These are phyloP conservation scores for Cadophora gregata DNA, from an alignment of 2,329 filamentous ascomycete species.

Conservation along the genomic window DNA sequence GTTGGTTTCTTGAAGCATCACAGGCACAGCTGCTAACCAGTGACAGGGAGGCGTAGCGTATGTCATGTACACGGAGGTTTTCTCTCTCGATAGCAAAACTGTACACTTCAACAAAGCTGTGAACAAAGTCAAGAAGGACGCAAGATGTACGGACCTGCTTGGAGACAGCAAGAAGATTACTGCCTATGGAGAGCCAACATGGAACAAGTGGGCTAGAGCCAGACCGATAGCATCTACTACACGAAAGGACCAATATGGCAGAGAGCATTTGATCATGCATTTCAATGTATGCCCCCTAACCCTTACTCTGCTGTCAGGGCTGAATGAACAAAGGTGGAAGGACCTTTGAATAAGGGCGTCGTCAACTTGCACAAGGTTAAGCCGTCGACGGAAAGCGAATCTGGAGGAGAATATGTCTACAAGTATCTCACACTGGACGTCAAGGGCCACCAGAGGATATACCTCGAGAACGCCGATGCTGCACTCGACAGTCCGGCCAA, in stretches of 20 bases:
- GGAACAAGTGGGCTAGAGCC: slow-evolving; percentile 78
- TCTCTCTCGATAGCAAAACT: slow-evolving; percentile 84
- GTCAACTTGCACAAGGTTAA: slow-evolving; percentile 82
- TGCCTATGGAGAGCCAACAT: slow-evolving; percentile 81
- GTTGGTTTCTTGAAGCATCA: slow-evolving; percentile 52
- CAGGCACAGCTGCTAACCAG: slow-evolving; percentile 27
- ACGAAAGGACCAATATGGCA: slow-evolving; percentile 74
- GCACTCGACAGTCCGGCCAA: slow-evolving; percentile 36
- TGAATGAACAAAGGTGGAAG: slow-evolving; percentile 68
- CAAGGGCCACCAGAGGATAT: slow-evolving; percentile 69
- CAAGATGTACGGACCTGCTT: slow-evolving; percentile 73
- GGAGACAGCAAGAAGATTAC: slow-evolving; percentile 77
- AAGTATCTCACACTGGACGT: slow-evolving; percentile 82
- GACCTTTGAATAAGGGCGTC: slow-evolving; percentile 73
- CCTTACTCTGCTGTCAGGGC: slow-evolving; percentile 16
- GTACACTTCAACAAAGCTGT: slow-evolving; percentile 88
- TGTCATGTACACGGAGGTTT: slow-evolving; percentile 81
- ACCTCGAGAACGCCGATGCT: slow-evolving; percentile 65
- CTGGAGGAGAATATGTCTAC: slow-evolving; percentile 78
- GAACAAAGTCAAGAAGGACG: slow-evolving; percentile 75
- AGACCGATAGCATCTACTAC: slow-evolving; percentile 69
- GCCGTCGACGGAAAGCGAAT: slow-evolving; percentile 69
- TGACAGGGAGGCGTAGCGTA: slow-evolving; percentile 75
- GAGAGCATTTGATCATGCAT: slow-evolving; percentile 82
- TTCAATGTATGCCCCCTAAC: slow-evolving; percentile 69